Base-by-base conservation (phyloP, 495 filamentous ascomycete genomes). In the Bacidia gigantensis region DNA sequence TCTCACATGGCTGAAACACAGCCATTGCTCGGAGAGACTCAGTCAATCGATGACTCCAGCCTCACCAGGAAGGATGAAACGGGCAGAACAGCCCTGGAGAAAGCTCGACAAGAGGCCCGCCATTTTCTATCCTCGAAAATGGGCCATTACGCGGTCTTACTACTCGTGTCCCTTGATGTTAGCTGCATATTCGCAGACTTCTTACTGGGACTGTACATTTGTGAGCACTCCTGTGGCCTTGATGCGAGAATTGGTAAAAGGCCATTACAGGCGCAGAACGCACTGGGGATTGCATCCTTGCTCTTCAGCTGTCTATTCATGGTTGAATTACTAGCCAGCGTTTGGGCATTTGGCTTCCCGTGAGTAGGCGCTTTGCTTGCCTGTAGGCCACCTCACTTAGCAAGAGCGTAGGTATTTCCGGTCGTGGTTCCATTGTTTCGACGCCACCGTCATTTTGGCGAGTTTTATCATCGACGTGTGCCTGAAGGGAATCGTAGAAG, bases 231-330 rank as follows among this genome's bases (percentile, higher is more conserved):
- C 3, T 56, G 63, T 56, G 53, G 38, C 21, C 57, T 26, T 25
- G 56, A 42, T 18, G 68, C 57, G 46, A 57, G 62, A 7, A 50
- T 14, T 58, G 25, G 62, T 64, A 39, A 52, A 58, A 3, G 69
- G 64, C 58, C 66, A 70, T 20, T 63, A 14, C 49, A 57, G 3
- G 67, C 70, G 3, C 60, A 65, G 29, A 63, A 74, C 22, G 64
- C 60, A 0, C 61, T 81, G 21, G 65, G 62, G 1, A 60, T 69
- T 9, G 60, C 72, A 46, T 67, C 71, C 25, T 59, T 81, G 18
- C 63, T 73, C 1, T 76, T 84, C 58, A 76, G 73, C 24, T 76
- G 70, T 52, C 56, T 83, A 23, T 86, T 84, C 55, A 65, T 84
- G 65, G 58, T 69, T 1, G 81, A 83, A 60, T 66, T 83, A 64